A percentile compares a stretch with the other conserved stretches of the same genome.
These are phyloP conservation scores for Clonostachys chloroleuca DNA, from an alignment of 2,329 filamentous ascomycete species.

Conservation along the genomic window DNA sequence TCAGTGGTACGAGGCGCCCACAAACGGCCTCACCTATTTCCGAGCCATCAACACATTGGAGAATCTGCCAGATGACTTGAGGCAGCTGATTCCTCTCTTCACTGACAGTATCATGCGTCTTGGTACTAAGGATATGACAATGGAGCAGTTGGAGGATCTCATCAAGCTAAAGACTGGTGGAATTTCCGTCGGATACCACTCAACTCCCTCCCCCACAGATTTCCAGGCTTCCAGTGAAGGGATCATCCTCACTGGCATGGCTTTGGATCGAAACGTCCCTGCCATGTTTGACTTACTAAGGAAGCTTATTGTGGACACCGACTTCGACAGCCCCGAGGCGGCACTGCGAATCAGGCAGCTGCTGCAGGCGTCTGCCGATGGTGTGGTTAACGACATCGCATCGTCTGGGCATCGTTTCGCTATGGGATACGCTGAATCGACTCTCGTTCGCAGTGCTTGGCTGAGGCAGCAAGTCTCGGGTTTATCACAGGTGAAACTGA, in stretches of 20 bases:
- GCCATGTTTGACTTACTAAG: slow-evolving; percentile 86
- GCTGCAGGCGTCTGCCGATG: slow-evolving; percentile 80
- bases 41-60: slow-evolving; percentile 79
- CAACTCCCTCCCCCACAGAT: slow-evolving; percentile 72
- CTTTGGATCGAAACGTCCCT: slow-evolving; percentile 83
- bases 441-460: slow-evolving; percentile 67
- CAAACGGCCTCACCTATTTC: slow-evolving; percentile 95
- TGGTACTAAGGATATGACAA: slow-evolving; percentile 80
- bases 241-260: slow-evolving; percentile 78
- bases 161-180: slow-evolving; percentile 97
- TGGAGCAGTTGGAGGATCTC: slow-evolving; percentile 92
- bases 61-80: slow-evolving; percentile 77
- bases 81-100: slow-evolving; percentile 83
- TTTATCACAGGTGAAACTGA: slow-evolving; percentile 83
- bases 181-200: slow-evolving; percentile 78
- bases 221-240: slow-evolving; percentile 73
- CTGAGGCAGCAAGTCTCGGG: slow-evolving; percentile 82
- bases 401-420: slow-evolving; percentile 87
- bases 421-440: slow-evolving; percentile 76
- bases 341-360: slow-evolving; percentile 81
- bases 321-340: slow-evolving; percentile 82
- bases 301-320: slow-evolving; percentile 77
- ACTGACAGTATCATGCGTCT: slow-evolving; percentile 90
- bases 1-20: slow-evolving; percentile 89
- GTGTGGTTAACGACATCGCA: slow-evolving; percentile 87